These are phyloP conservation scores for Phytophthora crassamura DNA, from an alignment of 352 stramenopile species.

Conservation along the genomic window DNA sequence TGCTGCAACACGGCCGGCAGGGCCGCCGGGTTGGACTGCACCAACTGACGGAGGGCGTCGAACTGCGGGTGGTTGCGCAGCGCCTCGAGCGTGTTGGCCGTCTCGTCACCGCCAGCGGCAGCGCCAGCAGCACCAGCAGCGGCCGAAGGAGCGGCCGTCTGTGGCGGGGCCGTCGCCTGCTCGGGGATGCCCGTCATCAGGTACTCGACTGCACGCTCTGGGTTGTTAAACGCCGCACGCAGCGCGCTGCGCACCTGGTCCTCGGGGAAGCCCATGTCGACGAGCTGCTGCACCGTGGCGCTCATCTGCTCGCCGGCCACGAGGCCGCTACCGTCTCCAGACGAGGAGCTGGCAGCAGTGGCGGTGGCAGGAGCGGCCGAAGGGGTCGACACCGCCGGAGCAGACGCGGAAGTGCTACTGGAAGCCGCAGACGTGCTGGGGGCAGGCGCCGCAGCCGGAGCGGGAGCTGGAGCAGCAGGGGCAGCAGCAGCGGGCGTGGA, in stretches of 20 bases:
- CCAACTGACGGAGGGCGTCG: conserved; percentile 77
- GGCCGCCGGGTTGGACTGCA: conserved; percentile 85
- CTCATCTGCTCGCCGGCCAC: conserved; percentile 49
- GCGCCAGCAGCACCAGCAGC: conserved; percentile 24
- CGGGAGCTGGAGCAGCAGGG: conserved; percentile 30
- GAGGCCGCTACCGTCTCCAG: conserved; percentile 25
- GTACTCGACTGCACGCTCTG: conserved; percentile 88
- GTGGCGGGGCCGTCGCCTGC: conserved; percentile 38
- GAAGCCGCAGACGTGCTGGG: conserved; percentile 78
- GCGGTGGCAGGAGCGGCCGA: conserved; percentile 55
- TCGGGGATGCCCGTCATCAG: conserved; percentile 90
- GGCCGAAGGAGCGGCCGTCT: conserved; percentile 30
- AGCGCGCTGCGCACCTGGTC: conserved; percentile 83
- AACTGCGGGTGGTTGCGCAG: conserved; percentile 89
- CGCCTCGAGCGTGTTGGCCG: conserved; percentile 66
- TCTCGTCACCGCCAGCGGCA: conserved; percentile 21
- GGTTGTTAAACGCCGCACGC: conserved; percentile 88
- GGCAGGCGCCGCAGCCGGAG: conserved; percentile 32
- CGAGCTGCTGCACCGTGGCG: conserved; percentile 74
- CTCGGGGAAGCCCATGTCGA: conserved; percentile 90
- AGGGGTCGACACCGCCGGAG: conserved; percentile 69
- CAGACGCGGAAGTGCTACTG: conserved; percentile 66
- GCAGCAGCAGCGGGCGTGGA: conserved; percentile 15
- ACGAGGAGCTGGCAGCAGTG: conserved; percentile 30
- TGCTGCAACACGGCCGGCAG: conserved; percentile 85